These are phyloP conservation scores for Tetragonia tetragonoides DNA, from an alignment of 148 eudicot genomes.

Conservation along the genomic window DNA sequence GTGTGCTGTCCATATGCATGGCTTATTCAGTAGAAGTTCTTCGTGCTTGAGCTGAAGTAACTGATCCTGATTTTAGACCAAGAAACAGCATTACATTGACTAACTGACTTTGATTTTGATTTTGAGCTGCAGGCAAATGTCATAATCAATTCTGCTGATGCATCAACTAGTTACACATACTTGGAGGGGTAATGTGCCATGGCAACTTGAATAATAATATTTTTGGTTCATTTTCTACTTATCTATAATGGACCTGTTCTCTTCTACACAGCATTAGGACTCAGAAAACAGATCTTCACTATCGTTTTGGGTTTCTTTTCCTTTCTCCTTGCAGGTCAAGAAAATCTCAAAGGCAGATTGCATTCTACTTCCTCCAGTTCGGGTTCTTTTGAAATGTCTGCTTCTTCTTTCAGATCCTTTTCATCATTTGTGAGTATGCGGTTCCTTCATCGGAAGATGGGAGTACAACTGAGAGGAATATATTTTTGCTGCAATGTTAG, in stretches of 20 bases:
- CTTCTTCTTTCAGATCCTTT: conserved; percentile 37
- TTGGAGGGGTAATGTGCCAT: conserved; percentile 37
- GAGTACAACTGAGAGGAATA: background rate
- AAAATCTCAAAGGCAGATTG: conserved; percentile 9
- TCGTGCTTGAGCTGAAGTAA: conserved; percentile 51
- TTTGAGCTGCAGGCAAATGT: conserved; percentile 28
- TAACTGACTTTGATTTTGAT: conserved; percentile 47
- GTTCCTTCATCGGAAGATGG: background rate
- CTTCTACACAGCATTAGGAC: background rate
- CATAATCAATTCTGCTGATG: conserved; percentile 28
- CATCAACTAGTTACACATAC: conserved; percentile 29
- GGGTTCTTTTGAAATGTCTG: conserved; percentile 32
- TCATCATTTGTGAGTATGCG: conserved; percentile 54
- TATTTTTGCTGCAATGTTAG: background rate
- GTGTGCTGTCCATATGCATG: conserved; percentile 48
- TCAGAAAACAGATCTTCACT: background rate
- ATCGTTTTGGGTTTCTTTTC: background rate
- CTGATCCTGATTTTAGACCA: conserved; percentile 36
- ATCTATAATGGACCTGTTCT: conserved; percentile 4
- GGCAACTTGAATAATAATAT: background rate
- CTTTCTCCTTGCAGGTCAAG: conserved; percentile 37
- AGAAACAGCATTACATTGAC: conserved; percentile 61
- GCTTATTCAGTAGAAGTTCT: conserved; percentile 51
- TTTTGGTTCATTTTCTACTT: background rate
- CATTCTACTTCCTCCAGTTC: conserved; percentile 31